Base-by-base conservation (phyloP, 2,329 filamentous ascomycete species). In the Fusarium xyrophilum region DNA sequence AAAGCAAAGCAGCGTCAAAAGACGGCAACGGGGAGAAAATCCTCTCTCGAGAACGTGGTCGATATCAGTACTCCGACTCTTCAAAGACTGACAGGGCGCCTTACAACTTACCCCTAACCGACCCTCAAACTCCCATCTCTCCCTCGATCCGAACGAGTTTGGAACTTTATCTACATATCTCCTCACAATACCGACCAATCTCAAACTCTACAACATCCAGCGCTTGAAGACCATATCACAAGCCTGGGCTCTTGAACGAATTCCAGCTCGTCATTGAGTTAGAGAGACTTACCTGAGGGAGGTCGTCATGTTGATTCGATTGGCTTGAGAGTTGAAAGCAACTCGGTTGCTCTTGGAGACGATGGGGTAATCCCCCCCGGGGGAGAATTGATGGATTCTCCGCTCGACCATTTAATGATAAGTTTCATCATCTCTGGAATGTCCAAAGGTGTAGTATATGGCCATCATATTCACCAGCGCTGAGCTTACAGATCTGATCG, bases 41-140 rank as follows among this genome's bases (percentile, higher is more conserved):
- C 10, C 17, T n/a, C 19, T 25, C 23, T 7, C 13, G 9, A 14
- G 2, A 35, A 9, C 5, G 6, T 25, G 21, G n/a, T 0, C 2
- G 3, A 19, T 10, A n/a, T 19, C 7, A 27, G 36, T 23, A 3
- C 28, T 12, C 4, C 10, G 3, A 17, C n/a, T 32, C 10, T 25
- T 6, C 3, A 27, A 14, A 30, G 8, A 5, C 23, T 3, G 23
- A 21, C 23, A 35, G 3, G 3, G 28, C 5, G 0, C 38, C 28
- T 35, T 21, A 30, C 3, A 7, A 0, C 23, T 23, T 40, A 2
- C 9, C 6, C 2, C 43, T 25, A 38, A 21, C 12, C 6, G 3
- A 2, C 17, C 6, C 11, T 19, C 21, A 23, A 4, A n/a, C n/a
- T n/a, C n/a, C n/a, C n/a, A n/a, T n/a, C n/a, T n/a, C 2, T 0